Evolutionary conservation across 768 basidiomycete species (phyloP).

Genomic region (Sporobolomyces phaffii): DNA sequence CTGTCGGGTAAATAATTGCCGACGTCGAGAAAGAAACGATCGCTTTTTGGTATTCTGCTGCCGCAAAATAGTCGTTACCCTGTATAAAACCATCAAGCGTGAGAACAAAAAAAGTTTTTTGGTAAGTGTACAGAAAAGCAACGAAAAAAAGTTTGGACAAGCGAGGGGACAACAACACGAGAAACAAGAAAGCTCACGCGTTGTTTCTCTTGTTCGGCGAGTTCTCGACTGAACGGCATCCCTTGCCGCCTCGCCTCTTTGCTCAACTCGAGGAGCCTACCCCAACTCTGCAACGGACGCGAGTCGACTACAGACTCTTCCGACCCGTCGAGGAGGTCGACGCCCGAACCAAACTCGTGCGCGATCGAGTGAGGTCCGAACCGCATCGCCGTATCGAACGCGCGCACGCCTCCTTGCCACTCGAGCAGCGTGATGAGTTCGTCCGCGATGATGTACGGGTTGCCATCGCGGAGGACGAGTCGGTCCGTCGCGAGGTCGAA

Average conservation of each 20-base stretch:
- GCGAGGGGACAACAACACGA: not conserved
- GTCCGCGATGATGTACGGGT: constrained; percentile 36
- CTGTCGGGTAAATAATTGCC: constrained; percentile 18
- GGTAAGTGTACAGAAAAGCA: no score
- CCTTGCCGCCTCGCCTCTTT: constrained; percentile 19
- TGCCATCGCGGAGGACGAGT: constrained; percentile 20
- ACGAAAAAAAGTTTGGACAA: no score
- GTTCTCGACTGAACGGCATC: constrained; percentile 18
- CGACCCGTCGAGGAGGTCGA: constrained; percentile 16
- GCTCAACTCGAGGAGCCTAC: constrained; percentile 25
- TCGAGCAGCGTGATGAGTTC: constrained; percentile 33
- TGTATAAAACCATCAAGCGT: not conserved
- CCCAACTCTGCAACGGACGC: constrained; percentile 28
- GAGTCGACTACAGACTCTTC: constrained; percentile 1
- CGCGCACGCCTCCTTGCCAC: constrained; percentile 33
- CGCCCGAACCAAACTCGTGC: constrained; percentile 23
- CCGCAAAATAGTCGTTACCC: constrained; percentile 33
- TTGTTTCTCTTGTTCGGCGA: constrained; percentile 36
- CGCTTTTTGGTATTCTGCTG: constrained; percentile 27
- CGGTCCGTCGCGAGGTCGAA: constrained; percentile 39
- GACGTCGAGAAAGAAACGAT: constrained; percentile 31
- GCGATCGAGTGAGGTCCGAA: constrained; percentile 18
- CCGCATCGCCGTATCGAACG: constrained; percentile 35
- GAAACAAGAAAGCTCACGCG: constrained; percentile 5
- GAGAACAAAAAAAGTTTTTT: not conserved